These are phyloP conservation scores for Boletus fagicola DNA, from an alignment of 768 basidiomycete genomes.

Conservation along the genomic window DNA sequence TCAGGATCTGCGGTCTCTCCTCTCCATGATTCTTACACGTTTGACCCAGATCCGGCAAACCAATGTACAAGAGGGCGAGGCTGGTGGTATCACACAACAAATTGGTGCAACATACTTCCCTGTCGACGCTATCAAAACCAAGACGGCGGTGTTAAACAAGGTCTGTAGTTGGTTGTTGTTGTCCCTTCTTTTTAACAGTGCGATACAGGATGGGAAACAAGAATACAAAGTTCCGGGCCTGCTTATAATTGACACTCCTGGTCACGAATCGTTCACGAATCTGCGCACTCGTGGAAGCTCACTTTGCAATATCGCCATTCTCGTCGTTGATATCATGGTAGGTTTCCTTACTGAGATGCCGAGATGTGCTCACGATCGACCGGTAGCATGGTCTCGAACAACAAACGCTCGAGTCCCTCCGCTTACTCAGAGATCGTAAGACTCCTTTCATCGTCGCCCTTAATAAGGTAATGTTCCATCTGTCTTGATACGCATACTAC, in stretches of 20 bases:
- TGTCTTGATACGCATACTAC: neutral
- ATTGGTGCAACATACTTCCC: slow-evolving; percentile 99
- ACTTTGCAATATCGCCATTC: slow-evolving; percentile 96
- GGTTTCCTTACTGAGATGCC: slow-evolving; percentile 15
- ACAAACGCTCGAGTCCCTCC: slow-evolving; percentile 96
- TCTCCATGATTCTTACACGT: slow-evolving; percentile 2
- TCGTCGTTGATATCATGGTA: slow-evolving; percentile 98
- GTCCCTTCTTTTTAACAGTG: slow-evolving; percentile 8
- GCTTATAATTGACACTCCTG: slow-evolving; percentile 95
- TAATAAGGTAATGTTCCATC: slow-evolving; percentile 67
- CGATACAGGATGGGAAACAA: slow-evolving; percentile 62
- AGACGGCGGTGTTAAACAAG: slow-evolving; percentile 92
- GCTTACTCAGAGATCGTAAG: slow-evolving; percentile 86
- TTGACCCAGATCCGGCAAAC: slow-evolving; percentile 90
- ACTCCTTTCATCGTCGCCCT: slow-evolving; percentile 99
- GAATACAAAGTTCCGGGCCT: slow-evolving; percentile 98
- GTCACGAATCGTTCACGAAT: slow-evolving; percentile 99
- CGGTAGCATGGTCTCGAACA: slow-evolving; percentile 90
- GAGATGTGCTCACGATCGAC: slow-evolving; percentile 5
- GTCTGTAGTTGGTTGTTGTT: slow-evolving; percentile 36
- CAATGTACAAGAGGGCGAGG: slow-evolving; percentile 98
- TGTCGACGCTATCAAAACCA: slow-evolving; percentile 86
- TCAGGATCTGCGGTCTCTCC: slow-evolving; percentile 31
- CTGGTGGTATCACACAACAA: slow-evolving; percentile 99
- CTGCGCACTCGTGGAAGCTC: slow-evolving; percentile 93